These are phyloP conservation scores for Acacia acuminata DNA, from an alignment of 306 rosid species.

Conservation along the genomic window DNA sequence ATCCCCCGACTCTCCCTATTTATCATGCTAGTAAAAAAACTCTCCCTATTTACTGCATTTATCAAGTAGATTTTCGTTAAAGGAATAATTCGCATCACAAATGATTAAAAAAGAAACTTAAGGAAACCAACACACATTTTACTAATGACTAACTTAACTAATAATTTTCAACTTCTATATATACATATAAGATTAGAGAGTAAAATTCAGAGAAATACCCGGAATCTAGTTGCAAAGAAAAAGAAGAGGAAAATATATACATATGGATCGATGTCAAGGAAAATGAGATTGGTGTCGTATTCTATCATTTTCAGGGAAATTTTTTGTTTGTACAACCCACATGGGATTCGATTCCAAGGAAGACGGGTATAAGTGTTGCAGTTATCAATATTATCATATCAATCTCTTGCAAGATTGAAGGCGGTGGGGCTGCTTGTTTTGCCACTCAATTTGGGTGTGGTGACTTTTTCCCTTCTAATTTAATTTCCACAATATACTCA, in stretches of 20 bases:
- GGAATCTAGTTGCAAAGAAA: neutral
- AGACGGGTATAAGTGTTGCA: neutral
- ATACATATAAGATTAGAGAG: too few species aligned
- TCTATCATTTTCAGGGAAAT: neutral
- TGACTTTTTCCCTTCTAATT: neutral
- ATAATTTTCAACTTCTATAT: too few species aligned
- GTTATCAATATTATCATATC: neutral
- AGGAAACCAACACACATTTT: too few species aligned
- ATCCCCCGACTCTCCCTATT: too few species aligned
- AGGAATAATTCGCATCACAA: too few species aligned
- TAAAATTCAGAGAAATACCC: neutral
- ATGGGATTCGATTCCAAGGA: slow-evolving; percentile 7
- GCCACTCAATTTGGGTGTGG: neutral
- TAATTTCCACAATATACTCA: neutral
- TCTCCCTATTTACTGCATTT: too few species aligned
- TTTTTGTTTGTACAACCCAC: neutral
- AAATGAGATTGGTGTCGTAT: neutral
- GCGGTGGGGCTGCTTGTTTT: neutral
- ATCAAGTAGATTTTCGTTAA: too few species aligned
- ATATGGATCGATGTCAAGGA: neutral
- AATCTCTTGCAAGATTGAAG: neutral
- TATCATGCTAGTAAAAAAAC: too few species aligned
- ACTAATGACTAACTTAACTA: too few species aligned
- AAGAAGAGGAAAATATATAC: neutral
- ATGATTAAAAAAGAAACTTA: too few species aligned